phyloP scores from a whole-genome alignment of 2,329 filamentous ascomycete species.

The Curvularia spicifera region DNA sequence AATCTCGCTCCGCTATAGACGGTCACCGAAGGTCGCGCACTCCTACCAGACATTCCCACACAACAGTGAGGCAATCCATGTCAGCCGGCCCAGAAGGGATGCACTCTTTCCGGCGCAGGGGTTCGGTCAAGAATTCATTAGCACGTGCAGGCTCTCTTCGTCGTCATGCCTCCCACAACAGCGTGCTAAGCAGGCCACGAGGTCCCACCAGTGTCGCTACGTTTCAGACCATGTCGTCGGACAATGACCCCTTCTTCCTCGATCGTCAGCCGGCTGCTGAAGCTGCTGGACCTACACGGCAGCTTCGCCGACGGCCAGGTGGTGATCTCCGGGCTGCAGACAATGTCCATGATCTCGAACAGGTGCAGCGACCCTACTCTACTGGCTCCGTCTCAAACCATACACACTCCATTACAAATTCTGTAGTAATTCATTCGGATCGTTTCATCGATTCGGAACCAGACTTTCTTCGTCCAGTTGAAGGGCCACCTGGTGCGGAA shows the following conservation, averaged over 20 bases:
- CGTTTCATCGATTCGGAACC: slow-evolving; percentile 31
- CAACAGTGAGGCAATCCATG: slow-evolving; percentile 35
- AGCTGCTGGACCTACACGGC: slow-evolving; percentile 38
- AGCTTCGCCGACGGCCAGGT: slow-evolving; percentile 56
- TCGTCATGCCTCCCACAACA: slow-evolving; percentile 67
- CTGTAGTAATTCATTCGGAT: slow-evolving; percentile 45
- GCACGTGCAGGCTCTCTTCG: slow-evolving; percentile 53
- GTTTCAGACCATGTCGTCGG: slow-evolving; percentile 50
- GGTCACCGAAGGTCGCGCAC: slow-evolving; percentile 29
- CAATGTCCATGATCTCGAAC: slow-evolving; percentile 55
- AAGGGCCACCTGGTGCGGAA: slow-evolving; percentile 21
- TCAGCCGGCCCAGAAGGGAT: slow-evolving; percentile 42
- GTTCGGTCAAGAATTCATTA: slow-evolving; percentile 39
- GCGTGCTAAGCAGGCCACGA: slow-evolving; percentile 58
- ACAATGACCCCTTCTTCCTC: slow-evolving; percentile 50
- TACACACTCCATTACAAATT: slow-evolving; percentile 50
- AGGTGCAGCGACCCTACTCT: slow-evolving; percentile 54
- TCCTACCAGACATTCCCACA: slow-evolving; percentile 26
- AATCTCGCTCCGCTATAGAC: slow-evolving; percentile 17
- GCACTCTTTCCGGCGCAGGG: slow-evolving; percentile 46
- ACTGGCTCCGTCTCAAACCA: slow-evolving; percentile 56
- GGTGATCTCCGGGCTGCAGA: slow-evolving; percentile 56
- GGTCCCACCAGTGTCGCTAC: slow-evolving; percentile 68
- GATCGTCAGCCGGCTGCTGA: slow-evolving; percentile 40
- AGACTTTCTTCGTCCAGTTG: slow-evolving; percentile 14